Evolutionary conservation across 495 filamentous ascomycete genomes (phyloP), one percentile per base, ranked within the genome.

Genomic region (Xanthoparmelia taractica): DNA sequence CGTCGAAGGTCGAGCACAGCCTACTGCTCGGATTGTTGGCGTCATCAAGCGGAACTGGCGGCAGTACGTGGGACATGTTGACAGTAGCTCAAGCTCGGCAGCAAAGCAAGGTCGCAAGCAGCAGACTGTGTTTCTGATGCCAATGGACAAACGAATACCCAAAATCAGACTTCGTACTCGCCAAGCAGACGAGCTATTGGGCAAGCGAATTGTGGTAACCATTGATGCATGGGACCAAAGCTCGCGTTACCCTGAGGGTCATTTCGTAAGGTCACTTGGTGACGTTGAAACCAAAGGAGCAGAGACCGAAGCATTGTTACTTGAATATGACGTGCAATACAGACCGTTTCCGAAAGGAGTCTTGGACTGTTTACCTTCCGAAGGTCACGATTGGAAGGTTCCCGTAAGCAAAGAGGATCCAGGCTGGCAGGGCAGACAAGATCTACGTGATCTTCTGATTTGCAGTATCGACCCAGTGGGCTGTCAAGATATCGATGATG

Each of bases 401-500:
- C 94, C 94, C 11, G 74, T 77, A 11, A 87, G 81, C 66, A 85
- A 77, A 38, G 84, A 88, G 20, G 84, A 97, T 70, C 84, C 86
- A 25, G 90, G 93, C 25, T 97, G 95, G 94, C 85, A 78, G 60
- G 88, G 87, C 61, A 78, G 94, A 58, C 79, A 84, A 68, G 95
- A 97, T 77, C 82, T 96, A 18, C 82, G 94, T 63, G 85, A 87
- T 72, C 81, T 96, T 20, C 80, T 93, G 20, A 88, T 98, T 66
- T 97, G 95, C 82, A 97, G 92, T 75, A 97, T 98, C 68, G 94
- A 98, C 72, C 94, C 94, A 37, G 84, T 91, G 11, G 92, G 91
- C 1, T 98, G 94, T 76, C 92, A 96, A 68, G 94, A 98, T 78
- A 98, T 98, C 63, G 94, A 98, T 68, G 94, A 98, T 77, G 94